Evolutionary conservation across 1,139 yeast genomes (phyloP), one percentile per base, ranked within the genome.

Genomic region (Zygosaccharomyces sapae): DNA sequence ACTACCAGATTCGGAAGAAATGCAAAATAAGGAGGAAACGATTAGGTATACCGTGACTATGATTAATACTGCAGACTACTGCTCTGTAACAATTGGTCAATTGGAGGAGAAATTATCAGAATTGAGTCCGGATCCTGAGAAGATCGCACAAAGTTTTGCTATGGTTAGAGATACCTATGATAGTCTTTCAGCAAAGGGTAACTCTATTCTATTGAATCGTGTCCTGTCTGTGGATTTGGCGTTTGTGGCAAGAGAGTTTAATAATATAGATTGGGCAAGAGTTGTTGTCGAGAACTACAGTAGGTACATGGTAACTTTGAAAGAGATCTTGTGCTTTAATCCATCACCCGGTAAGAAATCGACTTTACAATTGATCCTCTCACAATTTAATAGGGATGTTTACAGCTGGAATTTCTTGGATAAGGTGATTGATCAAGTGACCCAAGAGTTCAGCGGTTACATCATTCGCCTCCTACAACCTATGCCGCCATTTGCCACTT

Each of bases 61-160:
- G 8, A 68, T 92, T 29, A 87, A 89, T 57, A 92, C 98, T 0
- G 89, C 96, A 1, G 96, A 92, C 61, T 92, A 90, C 66, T 83
- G 95, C 51, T 77, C 86, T 25, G 75, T 80, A 13, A 92, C 96
- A 5, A 79, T 84, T 2, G 76, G 75, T 16, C 97, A 92, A 62
- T 70, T 92, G 45, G 88, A 81, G 57, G 86, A 83, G 36, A 80
- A 78, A 55, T 68, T 92, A 44, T 63, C 69, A 9, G 76, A 75
- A 18, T 68, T 81, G 33, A 72, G 81, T 33, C 71, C 75, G 39
- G 66, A 68, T 20, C 56, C 71, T 52, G 64, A 66, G 39, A 57
- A 69, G 52, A 54, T 71, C 58, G 55, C 67, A 16, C 64, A 71
- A 12, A 68, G 74, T 34, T 81, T 88, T 58, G 86, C 81, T 30